Evolutionary conservation across 306 rosid species (phyloP).

Genomic region (Acacia melanoxylon): DNA sequence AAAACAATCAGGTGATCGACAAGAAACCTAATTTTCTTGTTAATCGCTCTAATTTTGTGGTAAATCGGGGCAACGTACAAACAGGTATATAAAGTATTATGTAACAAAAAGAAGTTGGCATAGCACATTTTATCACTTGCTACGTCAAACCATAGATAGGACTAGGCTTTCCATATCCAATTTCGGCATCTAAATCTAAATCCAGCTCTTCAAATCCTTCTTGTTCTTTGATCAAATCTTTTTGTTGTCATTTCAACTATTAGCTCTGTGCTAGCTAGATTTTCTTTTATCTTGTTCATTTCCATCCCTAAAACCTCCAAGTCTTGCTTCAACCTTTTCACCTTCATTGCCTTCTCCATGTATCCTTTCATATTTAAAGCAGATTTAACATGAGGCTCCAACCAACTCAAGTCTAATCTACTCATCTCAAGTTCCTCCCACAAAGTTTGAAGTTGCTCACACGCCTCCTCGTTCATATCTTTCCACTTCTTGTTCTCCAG

Average conservation of each 20-base stretch:
- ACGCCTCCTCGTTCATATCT: not conserved
- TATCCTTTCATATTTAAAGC: not conserved
- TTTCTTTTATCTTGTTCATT: no score
- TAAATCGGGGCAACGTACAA: no score
- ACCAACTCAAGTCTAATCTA: not conserved
- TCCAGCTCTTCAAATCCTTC: not conserved
- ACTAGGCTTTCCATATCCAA: not conserved
- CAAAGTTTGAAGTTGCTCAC: not conserved
- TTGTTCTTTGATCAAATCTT: no score
- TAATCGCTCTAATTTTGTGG: no score
- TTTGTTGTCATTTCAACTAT: no score
- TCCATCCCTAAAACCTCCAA: no score
- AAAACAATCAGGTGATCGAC: no score
- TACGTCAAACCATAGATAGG: not conserved
- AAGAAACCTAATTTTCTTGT: no score
- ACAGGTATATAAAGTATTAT: no score
- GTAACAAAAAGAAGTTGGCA: no score
- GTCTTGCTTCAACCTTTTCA: not conserved
- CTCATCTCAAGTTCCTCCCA: slow-evolving; percentile 1
- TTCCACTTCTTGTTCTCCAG: not conserved
- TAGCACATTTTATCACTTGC: no score
- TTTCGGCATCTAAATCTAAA: not conserved
- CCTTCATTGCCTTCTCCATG: not conserved
- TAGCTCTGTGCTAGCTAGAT: no score
- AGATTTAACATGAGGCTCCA: not conserved